Evolutionary conservation across 176 grass and related monocot species (phyloP).

Genomic region (Areca catechu): DNA sequence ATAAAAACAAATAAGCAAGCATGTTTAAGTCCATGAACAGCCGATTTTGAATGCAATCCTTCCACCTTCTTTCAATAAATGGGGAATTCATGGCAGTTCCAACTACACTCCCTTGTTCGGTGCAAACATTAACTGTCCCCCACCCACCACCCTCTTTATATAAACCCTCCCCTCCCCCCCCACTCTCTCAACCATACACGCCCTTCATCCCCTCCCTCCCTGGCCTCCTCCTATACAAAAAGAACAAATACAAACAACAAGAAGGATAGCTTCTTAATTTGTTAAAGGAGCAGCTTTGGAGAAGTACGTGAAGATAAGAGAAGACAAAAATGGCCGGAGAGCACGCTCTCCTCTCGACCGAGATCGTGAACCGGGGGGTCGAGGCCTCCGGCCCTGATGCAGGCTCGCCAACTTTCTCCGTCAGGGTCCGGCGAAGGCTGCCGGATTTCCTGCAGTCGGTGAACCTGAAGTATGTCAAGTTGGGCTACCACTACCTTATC

Average conservation of each 20-base stretch:
- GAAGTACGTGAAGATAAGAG: neutral
- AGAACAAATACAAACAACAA: too few relatives aligned
- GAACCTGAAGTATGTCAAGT: slow-evolving; percentile 17
- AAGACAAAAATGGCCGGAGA: slow-evolving; percentile 9
- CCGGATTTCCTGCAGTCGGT: slow-evolving; percentile 19
- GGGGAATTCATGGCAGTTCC: slow-evolving; percentile 13
- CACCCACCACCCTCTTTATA: slow-evolving; percentile 16
- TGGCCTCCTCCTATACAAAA: neutral
- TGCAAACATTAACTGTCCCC: slow-evolving; percentile 52
- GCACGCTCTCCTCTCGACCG: slow-evolving; percentile 9
- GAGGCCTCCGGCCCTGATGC: slow-evolving; percentile 8
- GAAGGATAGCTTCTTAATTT: too few relatives aligned
- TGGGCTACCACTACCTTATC: slow-evolving; percentile 17
- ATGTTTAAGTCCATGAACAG: too few relatives aligned
- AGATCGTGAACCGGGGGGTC: slow-evolving; percentile 15
- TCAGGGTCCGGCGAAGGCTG: slow-evolving; percentile 8
- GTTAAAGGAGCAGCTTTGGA: too few relatives aligned
- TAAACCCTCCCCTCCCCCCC: neutral
- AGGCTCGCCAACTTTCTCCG: slow-evolving; percentile 8
- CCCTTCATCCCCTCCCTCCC: neutral
- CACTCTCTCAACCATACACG: neutral
- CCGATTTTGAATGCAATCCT: too few relatives aligned
- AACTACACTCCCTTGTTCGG: slow-evolving; percentile 1
- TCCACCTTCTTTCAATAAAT: neutral
- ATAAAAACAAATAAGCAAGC: too few relatives aligned